Evolutionary conservation across 2,329 filamentous ascomycete species (phyloP).

Genomic region (Sporothrix pseudoabietina): DNA sequence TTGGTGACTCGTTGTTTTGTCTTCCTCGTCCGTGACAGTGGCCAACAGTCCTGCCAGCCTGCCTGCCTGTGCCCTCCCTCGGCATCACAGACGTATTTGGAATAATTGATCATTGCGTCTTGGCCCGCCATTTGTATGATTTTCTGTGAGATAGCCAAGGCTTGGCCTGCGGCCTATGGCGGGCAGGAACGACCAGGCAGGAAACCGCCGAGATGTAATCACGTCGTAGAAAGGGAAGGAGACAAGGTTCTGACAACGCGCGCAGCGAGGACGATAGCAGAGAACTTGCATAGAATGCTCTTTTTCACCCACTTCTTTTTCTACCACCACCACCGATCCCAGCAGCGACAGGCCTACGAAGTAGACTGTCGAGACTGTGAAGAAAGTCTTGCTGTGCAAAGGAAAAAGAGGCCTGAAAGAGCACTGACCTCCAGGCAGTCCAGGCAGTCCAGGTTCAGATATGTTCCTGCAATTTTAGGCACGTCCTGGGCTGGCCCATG

Average conservation of each 20-base stretch:
- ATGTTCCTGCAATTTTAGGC: background rate
- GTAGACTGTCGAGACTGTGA: background rate
- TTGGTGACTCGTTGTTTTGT: background rate
- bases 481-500: background rate
- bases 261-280: background rate
- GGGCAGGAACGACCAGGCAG: background rate
- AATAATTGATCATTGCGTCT: background rate
- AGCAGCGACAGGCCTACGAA: background rate
- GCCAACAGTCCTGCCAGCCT: background rate
- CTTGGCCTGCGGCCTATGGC: background rate
- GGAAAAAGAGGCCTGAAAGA: too few relatives aligned
- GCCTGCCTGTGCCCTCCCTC: background rate
- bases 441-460: background rate
- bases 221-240: background rate
- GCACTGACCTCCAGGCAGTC: background rate
- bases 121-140: background rate
- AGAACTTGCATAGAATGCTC: background rate
- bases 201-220: background rate
- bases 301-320: background rate
- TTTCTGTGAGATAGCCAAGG: background rate
- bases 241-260: background rate
- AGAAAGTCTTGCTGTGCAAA: background rate
- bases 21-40: background rate
- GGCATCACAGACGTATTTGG: background rate
- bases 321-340: background rate